Percentiles rank a stretch among this genome's conserved stretches.
Conservation (phyloP, 208 protist genomes). For the Leishmania braziliensis region DNA sequence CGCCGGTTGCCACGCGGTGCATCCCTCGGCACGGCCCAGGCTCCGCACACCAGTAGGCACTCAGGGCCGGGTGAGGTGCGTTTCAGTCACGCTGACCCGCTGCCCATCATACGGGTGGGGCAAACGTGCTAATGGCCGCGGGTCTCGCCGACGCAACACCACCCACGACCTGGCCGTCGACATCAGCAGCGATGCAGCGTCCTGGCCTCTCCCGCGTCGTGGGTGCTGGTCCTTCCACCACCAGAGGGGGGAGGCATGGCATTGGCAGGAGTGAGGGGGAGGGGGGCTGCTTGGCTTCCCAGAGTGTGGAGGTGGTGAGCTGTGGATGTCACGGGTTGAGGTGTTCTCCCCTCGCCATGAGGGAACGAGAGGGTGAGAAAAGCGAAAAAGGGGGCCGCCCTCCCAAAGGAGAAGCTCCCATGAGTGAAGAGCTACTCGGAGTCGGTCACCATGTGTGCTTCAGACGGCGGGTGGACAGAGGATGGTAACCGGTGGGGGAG, state of each 20-base stretch:
- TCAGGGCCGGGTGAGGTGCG: background rate
- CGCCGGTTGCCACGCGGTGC: background rate
- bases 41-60: background rate
- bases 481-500: too few species aligned
- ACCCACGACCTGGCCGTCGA: background rate
- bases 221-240: background rate
- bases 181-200: background rate
- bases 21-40: background rate
- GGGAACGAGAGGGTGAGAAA: background rate
- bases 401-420: too few species aligned
- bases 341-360: background rate
- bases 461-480: too few species aligned
- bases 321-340: background rate
- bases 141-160: background rate
- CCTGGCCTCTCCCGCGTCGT: background rate
- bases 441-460: too few species aligned
- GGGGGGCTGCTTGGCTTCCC: background rate
- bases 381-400: too few species aligned
- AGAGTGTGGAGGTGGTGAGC: too few species aligned
- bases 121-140: background rate
- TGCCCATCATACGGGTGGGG: background rate
- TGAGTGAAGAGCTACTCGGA: too few species aligned
- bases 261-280: background rate
- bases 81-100: background rate
- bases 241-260: background rate